Percentiles rank a stretch among this genome's conserved stretches.
Evolutionary conservation across 1,284 basidiomycete genomes (phyloP).

Genomic region (Pseudozyma thailandica): DNA sequence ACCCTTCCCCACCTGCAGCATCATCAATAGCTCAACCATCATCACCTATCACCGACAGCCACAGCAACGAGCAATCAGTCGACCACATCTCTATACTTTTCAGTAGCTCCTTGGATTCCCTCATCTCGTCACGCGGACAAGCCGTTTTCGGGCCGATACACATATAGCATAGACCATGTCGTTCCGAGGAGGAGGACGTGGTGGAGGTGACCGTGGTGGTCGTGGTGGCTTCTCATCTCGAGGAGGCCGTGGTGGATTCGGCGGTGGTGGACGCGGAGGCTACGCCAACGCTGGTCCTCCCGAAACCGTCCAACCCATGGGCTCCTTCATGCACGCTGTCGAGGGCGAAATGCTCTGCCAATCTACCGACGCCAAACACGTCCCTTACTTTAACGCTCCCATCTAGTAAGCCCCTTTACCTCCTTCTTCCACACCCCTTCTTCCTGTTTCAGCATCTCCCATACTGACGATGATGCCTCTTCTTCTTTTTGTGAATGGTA

Average conservation of each 20-base stretch:
- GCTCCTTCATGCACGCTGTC: conserved; percentile 76
- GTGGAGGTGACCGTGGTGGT: conserved; percentile 53
- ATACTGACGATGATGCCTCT: conserved; percentile 1
- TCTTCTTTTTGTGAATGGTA: conserved; percentile 5
- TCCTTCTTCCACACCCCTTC: background rate
- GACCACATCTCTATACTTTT: background rate
- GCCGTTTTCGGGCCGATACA: background rate
- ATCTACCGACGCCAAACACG: conserved; percentile 74
- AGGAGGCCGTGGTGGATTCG: conserved; percentile 58
- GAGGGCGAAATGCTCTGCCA: conserved; percentile 98
- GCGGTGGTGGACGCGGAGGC: conserved; percentile 57
- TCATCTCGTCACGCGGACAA: background rate
- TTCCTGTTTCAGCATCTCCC: background rate
- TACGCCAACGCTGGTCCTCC: conserved; percentile 62
- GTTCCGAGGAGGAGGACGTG: conserved; percentile 56
- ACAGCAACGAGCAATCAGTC: background rate
- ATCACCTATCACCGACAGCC: background rate
- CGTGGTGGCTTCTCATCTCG: conserved; percentile 58
- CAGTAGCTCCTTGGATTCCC: background rate
- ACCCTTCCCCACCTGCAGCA: background rate
- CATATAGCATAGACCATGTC: conserved; percentile 43
- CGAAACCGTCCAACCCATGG: conserved; percentile 65
- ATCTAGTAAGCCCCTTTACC: conserved; percentile 75
- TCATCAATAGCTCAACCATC: conserved; percentile 11
- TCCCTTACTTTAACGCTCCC: conserved; percentile 99